phyloP scores from a whole-genome alignment of 2,329 filamentous ascomycete genomes.

The Chaetomium strumarium region DNA sequence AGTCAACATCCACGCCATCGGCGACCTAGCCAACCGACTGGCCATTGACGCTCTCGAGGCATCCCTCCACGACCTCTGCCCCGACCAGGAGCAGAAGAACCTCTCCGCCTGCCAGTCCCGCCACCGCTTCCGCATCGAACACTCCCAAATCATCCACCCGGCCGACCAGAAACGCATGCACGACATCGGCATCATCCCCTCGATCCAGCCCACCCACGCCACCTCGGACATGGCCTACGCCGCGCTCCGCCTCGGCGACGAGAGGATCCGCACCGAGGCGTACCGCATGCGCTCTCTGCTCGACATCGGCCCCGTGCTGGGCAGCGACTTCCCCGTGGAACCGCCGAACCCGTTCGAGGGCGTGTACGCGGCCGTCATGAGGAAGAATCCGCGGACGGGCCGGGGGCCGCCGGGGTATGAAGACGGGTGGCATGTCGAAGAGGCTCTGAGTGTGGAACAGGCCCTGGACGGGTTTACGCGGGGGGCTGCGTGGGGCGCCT shows the following conservation, averaged over 20 bases:
- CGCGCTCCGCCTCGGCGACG: conserved; percentile 49
- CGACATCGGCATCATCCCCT: conserved; percentile 57
- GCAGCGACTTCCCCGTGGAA: conserved; percentile 68
- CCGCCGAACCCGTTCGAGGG: conserved; percentile 62
- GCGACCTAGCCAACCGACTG: conserved; percentile 61
- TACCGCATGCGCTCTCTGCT: conserved; percentile 62
- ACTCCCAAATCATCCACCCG: conserved; percentile 64
- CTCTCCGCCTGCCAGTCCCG: conserved; percentile 45
- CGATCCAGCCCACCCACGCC: conserved; percentile 66
- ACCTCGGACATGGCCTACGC: conserved; percentile 68
- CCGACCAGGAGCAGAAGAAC: conserved; percentile 29
- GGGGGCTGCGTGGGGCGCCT: conserved; percentile 53
- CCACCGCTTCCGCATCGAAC: conserved; percentile 62
- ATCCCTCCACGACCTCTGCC: conserved; percentile 50
- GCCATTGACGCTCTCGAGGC: conserved; percentile 57
- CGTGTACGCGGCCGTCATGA: conserved; percentile 61
- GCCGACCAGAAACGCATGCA: conserved; percentile 56
- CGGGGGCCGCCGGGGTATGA: conserved; percentile 42
- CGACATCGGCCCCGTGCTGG: conserved; percentile 49
- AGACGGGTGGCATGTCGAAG: conserved; percentile 55
- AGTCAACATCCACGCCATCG: conserved; percentile 68
- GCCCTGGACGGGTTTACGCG: conserved; percentile 58
- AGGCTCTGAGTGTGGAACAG: conserved; percentile 53
- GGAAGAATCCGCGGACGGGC: conserved; percentile 53
- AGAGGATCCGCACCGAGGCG: conserved; percentile 50